Base-by-base conservation (phyloP, 1,284 basidiomycete species). In the Naganishia liquefaciens region DNA sequence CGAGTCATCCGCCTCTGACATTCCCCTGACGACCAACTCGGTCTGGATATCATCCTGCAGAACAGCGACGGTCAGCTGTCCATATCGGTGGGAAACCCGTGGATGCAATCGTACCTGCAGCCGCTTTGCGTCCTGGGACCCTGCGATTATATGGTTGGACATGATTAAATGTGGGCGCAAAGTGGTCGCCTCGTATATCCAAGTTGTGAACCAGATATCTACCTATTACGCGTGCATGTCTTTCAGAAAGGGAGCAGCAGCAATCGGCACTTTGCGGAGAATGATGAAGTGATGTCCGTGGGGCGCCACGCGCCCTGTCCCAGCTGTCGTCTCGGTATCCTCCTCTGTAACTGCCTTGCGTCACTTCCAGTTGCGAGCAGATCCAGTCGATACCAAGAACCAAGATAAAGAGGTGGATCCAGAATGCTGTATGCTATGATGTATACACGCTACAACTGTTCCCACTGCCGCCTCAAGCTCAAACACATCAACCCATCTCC, bases 11-110 rank as follows among this genome's bases (percentile, higher is more conserved):
- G 51, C 55, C 5, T 68, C 67, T 15, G 62, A 50, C 27, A 46
- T 62, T 25, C 54, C 63, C 33, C 67, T 60, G 1, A 44, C 37
- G n/a, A 65, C 62, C 17, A 68, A 42, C 25, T 68, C 67, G n/a
- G 55, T 28, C 23, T 68, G 67, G 43, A 68, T 65, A 37, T 68
- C 60, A 15, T 54, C 42, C 58, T 65, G 43, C n/a, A 47, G 15
- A 23, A 23, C n/a, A n/a, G 27, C 10, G 19, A 13, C 7, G 25
- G 5, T 21, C 0, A 23, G 13, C 30, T 10, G n/a, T 37, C 19
- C 33, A 28, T 7, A n/a, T n/a, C 33, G 17, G n/a, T 33, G 15
- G 27, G 5, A n/a, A 25, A 27, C 17, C 9, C 7, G 33, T 19
- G 11, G 19, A 37, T 21, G 13, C n/a, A n/a, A 27, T 21, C 57